A percentile compares a stretch with the other conserved stretches of the same genome.
These are phyloP conservation scores for Monoraphidium neglectum DNA, from an alignment of 139 green algal genomes.

Conservation along the genomic window DNA sequence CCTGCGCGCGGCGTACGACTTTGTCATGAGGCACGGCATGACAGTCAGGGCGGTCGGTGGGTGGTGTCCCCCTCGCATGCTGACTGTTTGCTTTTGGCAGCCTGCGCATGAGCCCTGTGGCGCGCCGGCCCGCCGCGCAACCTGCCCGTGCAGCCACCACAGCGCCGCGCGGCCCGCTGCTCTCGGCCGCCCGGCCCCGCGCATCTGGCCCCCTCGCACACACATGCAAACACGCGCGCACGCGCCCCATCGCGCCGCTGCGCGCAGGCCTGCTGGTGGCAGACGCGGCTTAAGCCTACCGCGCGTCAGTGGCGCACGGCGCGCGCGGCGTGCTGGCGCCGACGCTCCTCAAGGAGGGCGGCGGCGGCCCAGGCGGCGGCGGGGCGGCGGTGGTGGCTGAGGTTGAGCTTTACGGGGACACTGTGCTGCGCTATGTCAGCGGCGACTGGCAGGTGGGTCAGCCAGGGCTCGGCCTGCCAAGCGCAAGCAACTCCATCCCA, in stretches of 20 bases:
- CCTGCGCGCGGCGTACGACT: slow-evolving; percentile 61
- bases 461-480: no score
- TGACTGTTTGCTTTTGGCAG: no score
- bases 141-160: no score
- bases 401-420: slow-evolving; percentile 93
- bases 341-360: slow-evolving; percentile 39
- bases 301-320: slow-evolving; percentile 69
- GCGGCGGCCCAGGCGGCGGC: not conserved
- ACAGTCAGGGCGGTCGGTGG: slow-evolving; percentile 86
- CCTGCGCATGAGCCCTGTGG: no score
- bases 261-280: slow-evolving; percentile 78
- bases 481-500: no score
- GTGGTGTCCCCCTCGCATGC: not conserved
- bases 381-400: slow-evolving; percentile 62
- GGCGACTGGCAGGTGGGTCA: no score
- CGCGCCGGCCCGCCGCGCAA: no score
- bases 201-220: no score
- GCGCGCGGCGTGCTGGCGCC: slow-evolving; percentile 66
- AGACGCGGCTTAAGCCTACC: slow-evolving; percentile 81
- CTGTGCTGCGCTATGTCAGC: slow-evolving; percentile 74
- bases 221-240: no score
- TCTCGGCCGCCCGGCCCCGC: no score
- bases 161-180: no score
- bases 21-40: slow-evolving; percentile 87
- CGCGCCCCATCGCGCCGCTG: no score